phyloP scores from a whole-genome alignment of 805 yeast species.

The Hanseniaspora taiwanica region DNA sequence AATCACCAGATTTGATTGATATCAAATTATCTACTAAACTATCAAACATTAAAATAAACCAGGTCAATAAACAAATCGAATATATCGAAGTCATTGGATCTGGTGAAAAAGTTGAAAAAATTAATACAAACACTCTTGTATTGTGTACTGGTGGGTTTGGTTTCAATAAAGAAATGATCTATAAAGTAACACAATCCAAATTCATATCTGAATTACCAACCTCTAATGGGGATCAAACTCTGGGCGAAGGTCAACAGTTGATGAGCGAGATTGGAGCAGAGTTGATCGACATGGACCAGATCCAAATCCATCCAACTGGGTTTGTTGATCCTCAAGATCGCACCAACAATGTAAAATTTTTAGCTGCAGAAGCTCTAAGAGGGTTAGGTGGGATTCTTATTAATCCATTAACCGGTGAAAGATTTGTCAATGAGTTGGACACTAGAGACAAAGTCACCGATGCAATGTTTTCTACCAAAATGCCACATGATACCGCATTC shows the following conservation, averaged over 20 bases:
- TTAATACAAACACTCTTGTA: conserved; percentile 26
- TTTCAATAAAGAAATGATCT: conserved; percentile 25
- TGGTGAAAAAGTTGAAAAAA: conserved; percentile 29
- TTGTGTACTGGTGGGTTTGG: conserved; percentile 52
- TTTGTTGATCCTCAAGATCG: conserved; percentile 34
- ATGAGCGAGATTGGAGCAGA: conserved; percentile 35
- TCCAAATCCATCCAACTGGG: conserved; percentile 55
- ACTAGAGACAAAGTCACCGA: conserved; percentile 42
- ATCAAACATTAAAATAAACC: conserved; percentile 19
- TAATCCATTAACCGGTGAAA: conserved; percentile 29
- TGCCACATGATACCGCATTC: conserved; percentile 13
- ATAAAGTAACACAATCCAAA: conserved; percentile 30
- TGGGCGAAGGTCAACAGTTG: conserved; percentile 44
- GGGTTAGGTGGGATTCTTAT: conserved; percentile 46
- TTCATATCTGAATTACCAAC: conserved; percentile 28
- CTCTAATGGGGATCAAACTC: conserved; percentile 41
- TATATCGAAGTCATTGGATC: conserved; percentile 19
- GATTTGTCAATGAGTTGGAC: conserved; percentile 41
- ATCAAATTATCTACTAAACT: conserved; percentile 29
- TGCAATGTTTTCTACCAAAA: conserved; percentile 24
- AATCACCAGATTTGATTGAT: conserved; percentile 19
- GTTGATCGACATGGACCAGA: conserved; percentile 42
- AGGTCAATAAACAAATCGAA: conserved; percentile 1
- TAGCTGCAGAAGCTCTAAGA: conserved; percentile 48
- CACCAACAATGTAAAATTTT: conserved; percentile 33